A percentile compares a stretch with the other conserved stretches of the same genome.
phyloP scores from a whole-genome alignment of 495 filamentous ascomycete species.

The Neurospora africana region DNA sequence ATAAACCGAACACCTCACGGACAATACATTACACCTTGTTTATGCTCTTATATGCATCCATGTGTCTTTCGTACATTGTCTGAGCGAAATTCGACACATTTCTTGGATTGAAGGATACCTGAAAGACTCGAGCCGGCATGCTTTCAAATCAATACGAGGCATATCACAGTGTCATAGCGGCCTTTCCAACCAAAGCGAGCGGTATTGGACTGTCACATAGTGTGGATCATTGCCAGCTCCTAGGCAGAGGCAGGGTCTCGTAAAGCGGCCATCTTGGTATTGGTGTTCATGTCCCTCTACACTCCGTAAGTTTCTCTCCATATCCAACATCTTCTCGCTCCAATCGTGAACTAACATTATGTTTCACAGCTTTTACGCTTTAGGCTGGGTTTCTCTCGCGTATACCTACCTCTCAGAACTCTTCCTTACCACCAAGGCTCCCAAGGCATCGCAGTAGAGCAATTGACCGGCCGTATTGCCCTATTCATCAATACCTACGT shows the following conservation, averaged over 20 bases:
- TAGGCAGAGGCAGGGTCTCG: conserved; percentile 8
- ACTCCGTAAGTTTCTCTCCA: conserved; percentile 27
- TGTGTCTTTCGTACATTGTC: too few species aligned
- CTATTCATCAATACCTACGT: conserved; percentile 46
- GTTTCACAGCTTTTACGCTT: conserved; percentile 39
- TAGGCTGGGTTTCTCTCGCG: conserved; percentile 50
- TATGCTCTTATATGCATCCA: neutral
- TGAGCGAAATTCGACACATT: neutral
- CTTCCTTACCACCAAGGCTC: conserved; percentile 47
- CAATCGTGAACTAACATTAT: neutral
- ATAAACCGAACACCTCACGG: neutral
- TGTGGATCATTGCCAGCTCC: too few species aligned
- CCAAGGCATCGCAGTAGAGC: conserved; percentile 48
- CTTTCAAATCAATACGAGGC: too few species aligned
- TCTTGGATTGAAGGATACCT: neutral
- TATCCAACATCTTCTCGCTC: neutral
- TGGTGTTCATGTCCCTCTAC: conserved; percentile 54
- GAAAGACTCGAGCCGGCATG: neutral
- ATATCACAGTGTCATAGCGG: too few species aligned
- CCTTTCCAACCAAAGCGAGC: too few species aligned
- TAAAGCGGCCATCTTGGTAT: conserved; percentile 37
- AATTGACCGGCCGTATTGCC: conserved; percentile 44
- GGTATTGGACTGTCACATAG: too few species aligned
- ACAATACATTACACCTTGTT: neutral
- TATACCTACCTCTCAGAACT: conserved; percentile 50